Percentiles rank a stretch among this genome's conserved stretches.
Evolutionary conservation across 257 asterid species (phyloP).

Genomic region (Ehretia macrophylla): DNA sequence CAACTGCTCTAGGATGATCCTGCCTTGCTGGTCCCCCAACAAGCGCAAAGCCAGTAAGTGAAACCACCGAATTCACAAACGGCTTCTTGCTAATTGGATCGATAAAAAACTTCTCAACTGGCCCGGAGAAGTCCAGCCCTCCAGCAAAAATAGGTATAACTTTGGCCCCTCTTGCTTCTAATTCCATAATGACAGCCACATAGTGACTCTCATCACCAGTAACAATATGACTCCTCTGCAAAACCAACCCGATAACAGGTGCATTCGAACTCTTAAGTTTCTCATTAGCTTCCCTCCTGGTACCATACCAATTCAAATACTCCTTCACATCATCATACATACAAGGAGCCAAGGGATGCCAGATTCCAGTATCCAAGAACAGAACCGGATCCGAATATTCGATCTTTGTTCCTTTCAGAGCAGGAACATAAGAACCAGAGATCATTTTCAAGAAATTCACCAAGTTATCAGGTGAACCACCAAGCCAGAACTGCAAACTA

Average conservation of each 20-base stretch:
- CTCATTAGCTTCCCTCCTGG: conserved; percentile 71
- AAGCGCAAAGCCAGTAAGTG: conserved; percentile 90
- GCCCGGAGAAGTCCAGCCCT: conserved; percentile 90
- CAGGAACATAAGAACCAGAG: conserved; percentile 82
- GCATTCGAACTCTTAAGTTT: conserved; percentile 58
- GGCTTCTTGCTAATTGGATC: conserved; percentile 81
- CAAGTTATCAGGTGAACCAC: conserved; percentile 89
- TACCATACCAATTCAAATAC: conserved; percentile 88
- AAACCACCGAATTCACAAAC: conserved; percentile 69
- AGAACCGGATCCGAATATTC: conserved; percentile 82
- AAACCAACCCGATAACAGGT: conserved; percentile 69
- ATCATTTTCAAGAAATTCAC: conserved; percentile 91
- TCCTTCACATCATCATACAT: conserved; percentile 98
- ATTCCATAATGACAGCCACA: conserved; percentile 98
- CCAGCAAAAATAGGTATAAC: conserved; percentile 95
- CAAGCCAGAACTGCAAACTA: conserved; percentile 97
- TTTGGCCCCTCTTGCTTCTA: conserved; percentile 92
- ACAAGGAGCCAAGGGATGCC: conserved; percentile 98
- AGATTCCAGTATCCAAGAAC: conserved; percentile 74
- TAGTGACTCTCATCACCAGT: conserved; percentile 97
- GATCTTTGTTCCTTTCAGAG: conserved; percentile 55
- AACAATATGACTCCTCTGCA: conserved; percentile 91
- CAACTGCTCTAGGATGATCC: conserved; percentile 90
- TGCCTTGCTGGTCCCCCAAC: conserved; percentile 99
- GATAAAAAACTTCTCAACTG: conserved; percentile 71